Evolutionary conservation across 768 basidiomycete species (phyloP), one percentile per base, ranked within the genome.

Genomic region (Russula sp.): DNA sequence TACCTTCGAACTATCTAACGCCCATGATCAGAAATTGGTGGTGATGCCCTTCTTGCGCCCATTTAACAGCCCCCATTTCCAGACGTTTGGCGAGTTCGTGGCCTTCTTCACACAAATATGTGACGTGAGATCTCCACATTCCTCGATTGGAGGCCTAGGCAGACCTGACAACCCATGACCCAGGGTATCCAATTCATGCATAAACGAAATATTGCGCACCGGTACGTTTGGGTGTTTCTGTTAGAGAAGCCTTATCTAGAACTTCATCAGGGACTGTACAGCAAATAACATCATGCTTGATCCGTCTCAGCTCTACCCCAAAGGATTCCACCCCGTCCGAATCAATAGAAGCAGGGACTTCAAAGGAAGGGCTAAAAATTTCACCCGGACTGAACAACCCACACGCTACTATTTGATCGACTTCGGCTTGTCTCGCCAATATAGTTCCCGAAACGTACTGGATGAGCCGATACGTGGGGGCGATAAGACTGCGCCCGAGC

Each of bases 401-500:
- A 64, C 65, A 0, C 73, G 70, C 49, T 77, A 77, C 56, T 74
- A 69, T 45, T 56, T 75, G 46, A 74, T 75, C 34, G 76, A 76
- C 45, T 76, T 76, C 13, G 75, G 74, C 0, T 43, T 77, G 1
- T 76, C 76, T 16, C 67, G 69, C 0, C 65, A 52, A 1, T 77
- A 73, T 47, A 66, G 60, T 1, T 71, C 74, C 0, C 51, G 68
- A 0, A 66, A 73, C 6, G 59, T 76, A 0, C 63, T 61, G 0
- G 74, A 72, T 35, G 46, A 62, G 6, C 71, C 74, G 0, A 69
- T 77, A 2, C 63, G 65, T 8, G 80, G 78, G 0, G 78, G 74
- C 3, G 80, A 83, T 66, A 73, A 73, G 54, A 68, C 75, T 0
- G 72, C 73, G 0, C 75, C 75, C 1, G 75, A 76, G 59, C 73